Conservation (phyloP, 164 flowering plant genomes). For the Aristolochia contorta region DNA sequence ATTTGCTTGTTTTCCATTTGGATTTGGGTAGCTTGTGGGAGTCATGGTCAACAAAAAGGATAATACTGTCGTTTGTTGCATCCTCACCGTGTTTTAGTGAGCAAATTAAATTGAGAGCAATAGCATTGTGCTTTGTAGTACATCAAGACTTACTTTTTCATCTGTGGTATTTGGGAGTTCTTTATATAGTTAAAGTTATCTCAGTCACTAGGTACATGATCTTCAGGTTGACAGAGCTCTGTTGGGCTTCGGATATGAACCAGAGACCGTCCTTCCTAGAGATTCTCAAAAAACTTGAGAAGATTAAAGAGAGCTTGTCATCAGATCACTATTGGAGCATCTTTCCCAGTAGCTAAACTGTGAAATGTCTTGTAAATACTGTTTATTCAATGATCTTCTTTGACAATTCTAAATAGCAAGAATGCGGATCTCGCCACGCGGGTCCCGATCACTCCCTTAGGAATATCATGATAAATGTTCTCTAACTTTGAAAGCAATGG, state of each 20-base stretch:
- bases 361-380: no score
- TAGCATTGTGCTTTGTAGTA: neutral
- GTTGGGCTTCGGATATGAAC: conserved; percentile 94
- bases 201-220: neutral
- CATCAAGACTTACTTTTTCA: neutral
- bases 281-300: conserved; percentile 81
- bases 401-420: no score
- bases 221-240: conserved; percentile 57
- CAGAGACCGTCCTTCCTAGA: conserved; percentile 77
- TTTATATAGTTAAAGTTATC: neutral
- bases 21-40: neutral
- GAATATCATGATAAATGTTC: no score
- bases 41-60: neutral
- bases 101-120: neutral
- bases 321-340: conserved; percentile 74
- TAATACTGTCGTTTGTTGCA: neutral
- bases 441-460: no score
- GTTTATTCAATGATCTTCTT: no score
- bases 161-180: neutral
- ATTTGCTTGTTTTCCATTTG: neutral
- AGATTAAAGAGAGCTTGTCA: conserved; percentile 55
- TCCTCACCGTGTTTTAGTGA: neutral
- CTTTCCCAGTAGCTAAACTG: conserved; percentile 29
- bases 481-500: no score
- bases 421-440: no score